A percentile compares a stretch with the other conserved stretches of the same genome.
These are phyloP conservation scores for Dactylella cylindrospora DNA, from an alignment of 2,329 filamentous ascomycete species.

Conservation along the genomic window DNA sequence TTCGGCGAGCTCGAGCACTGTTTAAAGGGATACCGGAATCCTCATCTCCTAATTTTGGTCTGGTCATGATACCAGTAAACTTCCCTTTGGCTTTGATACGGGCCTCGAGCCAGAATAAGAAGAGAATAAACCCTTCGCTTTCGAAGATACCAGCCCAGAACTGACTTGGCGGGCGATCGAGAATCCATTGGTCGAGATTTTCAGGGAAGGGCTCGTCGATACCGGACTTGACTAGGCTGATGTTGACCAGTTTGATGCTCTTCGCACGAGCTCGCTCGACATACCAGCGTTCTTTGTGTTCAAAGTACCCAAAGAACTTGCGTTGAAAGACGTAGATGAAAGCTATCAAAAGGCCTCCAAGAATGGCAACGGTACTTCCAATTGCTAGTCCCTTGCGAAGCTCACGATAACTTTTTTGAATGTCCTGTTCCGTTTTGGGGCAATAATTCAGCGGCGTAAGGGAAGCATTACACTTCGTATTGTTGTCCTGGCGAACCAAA, in stretches of 20 bases:
- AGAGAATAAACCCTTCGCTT: conserved; percentile 29
- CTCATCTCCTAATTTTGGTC: conserved; percentile 37
- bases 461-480: conserved; percentile 12
- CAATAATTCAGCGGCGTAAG: conserved; percentile 22
- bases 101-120: conserved; percentile 22
- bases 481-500: too few species aligned
- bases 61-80: conserved; percentile 28
- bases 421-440: conserved; percentile 12
- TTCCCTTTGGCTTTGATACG: conserved; percentile 27
- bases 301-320: conserved; percentile 31
- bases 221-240: conserved; percentile 6
- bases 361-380: conserved; percentile 12
- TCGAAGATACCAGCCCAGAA: conserved; percentile 37
- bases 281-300: conserved; percentile 37
- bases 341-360: conserved; percentile 3
- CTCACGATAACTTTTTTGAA: conserved; percentile 9
- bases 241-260: conserved; percentile 20
- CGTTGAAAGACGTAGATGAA: conserved; percentile 12
- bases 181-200: conserved; percentile 21
- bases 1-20: conserved; percentile 26
- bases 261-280: conserved; percentile 18
- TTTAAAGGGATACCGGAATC: conserved; percentile 34
- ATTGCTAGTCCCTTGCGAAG: conserved; percentile 10
- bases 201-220: conserved; percentile 22
- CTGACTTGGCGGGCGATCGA: conserved; percentile 26